A percentile compares a stretch with the other conserved stretches of the same genome.
Evolutionary conservation across 495 filamentous ascomycete species (phyloP).

Genomic region (Annulohypoxylon nitens): DNA sequence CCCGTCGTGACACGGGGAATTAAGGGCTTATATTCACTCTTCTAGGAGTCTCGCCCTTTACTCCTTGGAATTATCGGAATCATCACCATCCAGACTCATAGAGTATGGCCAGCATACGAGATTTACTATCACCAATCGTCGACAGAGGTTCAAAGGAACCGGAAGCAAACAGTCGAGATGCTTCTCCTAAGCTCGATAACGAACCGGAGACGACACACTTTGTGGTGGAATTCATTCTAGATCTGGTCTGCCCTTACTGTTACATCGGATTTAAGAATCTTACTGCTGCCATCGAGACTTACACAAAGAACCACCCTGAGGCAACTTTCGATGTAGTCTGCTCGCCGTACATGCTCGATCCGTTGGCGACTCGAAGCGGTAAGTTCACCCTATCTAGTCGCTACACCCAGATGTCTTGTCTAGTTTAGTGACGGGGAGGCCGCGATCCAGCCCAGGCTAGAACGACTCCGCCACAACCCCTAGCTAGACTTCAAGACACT

Average conservation of each 20-base stretch:
- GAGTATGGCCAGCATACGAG: slow-evolving; percentile 40
- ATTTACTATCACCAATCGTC: slow-evolving; percentile 21
- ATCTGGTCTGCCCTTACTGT: slow-evolving; percentile 89
- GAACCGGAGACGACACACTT: slow-evolving; percentile 53
- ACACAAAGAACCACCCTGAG: slow-evolving; percentile 68
- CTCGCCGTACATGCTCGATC: slow-evolving; percentile 83
- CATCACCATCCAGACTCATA: neutral
- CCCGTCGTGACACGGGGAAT: neutral
- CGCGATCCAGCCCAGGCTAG: neutral
- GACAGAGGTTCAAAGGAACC: neutral
- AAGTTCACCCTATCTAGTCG: slow-evolving; percentile 9
- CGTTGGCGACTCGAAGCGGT: slow-evolving; percentile 58
- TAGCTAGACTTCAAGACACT: neutral
- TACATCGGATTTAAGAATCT: slow-evolving; percentile 84
- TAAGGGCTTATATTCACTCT: slow-evolving; percentile 28
- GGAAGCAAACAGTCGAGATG: neutral
- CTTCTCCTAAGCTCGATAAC: neutral
- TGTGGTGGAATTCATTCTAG: slow-evolving; percentile 79
- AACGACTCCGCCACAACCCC: neutral
- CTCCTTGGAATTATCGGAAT: neutral
- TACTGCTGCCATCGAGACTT: slow-evolving; percentile 72
- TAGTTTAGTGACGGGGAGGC: neutral
- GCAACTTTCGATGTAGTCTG: slow-evolving; percentile 75
- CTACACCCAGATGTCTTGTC: neutral
- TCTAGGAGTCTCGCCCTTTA: slow-evolving; percentile 33